Base-by-base conservation (phyloP, 306 rosid genomes). In the Alnus glutinosa region DNA sequence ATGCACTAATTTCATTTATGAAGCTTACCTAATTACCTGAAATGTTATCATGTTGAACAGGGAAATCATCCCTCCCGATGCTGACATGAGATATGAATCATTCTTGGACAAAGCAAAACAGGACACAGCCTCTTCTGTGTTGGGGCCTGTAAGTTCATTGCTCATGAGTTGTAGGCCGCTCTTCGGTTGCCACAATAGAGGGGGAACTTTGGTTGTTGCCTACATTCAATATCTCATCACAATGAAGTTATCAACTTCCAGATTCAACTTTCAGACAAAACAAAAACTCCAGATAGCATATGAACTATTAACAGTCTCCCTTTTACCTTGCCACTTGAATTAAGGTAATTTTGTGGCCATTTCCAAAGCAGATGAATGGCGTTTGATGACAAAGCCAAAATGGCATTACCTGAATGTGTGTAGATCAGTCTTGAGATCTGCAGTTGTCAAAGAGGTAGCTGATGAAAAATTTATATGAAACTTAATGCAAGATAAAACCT, bases 331-430 rank as follows among this genome's bases (percentile, higher is more conserved):
- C 61, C 79, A 34, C 28, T 46, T 61, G 52, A 64, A 55, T 67
- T 80, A 19, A 7, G 68, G 42, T 67, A 54, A 36, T 70, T 37
- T 42, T 28, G 48, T 79, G 68, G 83, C 91, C 89, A 85, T 77
- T 78, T 85, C 91, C 91, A 88, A 54, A 85, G 80, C 39, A 73
- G 32, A 66, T 83, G 82, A 63, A 58, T 48, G 54, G 83, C 88
- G 62, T 72, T 82, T 10, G 79, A 75, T 55, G 83, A 47, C 73
- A 88, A 77, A 11, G 86, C 89, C 78, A 88, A 67, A 67, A 88
- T 74, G 32, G 62, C 77, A 30, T 69, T 69, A 57, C 86, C 91
- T 9, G 42, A 74, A 48, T 74, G 71, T 77, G 77, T 82, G 84
- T 86, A 88, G 55, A n/a, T 30, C 79, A 86, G 52, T 70, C 82